Percentiles rank a stretch among this genome's conserved stretches.
Conservation (phyloP, 108 stramenopile species). For the Conticribra guillardii region DNA sequence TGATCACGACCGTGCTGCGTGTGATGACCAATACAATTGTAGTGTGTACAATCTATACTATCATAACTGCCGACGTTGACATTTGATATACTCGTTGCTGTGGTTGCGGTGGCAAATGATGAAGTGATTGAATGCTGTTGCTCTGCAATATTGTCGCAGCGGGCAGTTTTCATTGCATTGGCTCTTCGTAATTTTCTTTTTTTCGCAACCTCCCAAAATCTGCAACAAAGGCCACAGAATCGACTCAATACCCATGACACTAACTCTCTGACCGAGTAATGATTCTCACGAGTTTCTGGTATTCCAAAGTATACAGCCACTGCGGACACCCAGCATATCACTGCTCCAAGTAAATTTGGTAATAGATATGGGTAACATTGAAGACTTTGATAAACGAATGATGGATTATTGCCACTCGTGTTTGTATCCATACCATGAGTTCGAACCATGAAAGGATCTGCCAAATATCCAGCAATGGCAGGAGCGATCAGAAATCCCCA, state of each 20-base stretch:
- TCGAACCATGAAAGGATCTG: slow-evolving; percentile 62
- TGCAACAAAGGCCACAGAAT: background rate
- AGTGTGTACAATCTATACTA: too few relatives aligned
- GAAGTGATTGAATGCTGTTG: too few relatives aligned
- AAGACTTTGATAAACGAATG: slow-evolving; percentile 20
- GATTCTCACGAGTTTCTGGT: slow-evolving; percentile 50
- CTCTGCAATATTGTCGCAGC: too few relatives aligned
- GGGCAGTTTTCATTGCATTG: too few relatives aligned
- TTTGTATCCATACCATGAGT: slow-evolving; percentile 14
- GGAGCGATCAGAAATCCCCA: slow-evolving; percentile 69
- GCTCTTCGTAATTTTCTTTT: too few relatives aligned
- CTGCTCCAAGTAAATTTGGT: slow-evolving; percentile 57
- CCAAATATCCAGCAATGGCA: slow-evolving; percentile 60
- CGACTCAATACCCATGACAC: background rate
- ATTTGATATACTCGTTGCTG: too few relatives aligned
- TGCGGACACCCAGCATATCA: slow-evolving; percentile 46
- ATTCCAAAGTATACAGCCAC: slow-evolving; percentile 41
- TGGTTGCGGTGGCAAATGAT: too few relatives aligned
- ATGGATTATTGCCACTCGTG: background rate
- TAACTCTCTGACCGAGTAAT: background rate
- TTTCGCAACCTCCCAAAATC: too few relatives aligned
- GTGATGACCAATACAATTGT: too few relatives aligned
- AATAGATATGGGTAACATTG: slow-evolving; percentile 63
- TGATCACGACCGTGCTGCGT: too few relatives aligned
- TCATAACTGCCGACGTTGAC: too few relatives aligned